Evolutionary conservation across 2,329 filamentous ascomycete genomes (phyloP).

Genomic region (Fusarium torreyae): DNA sequence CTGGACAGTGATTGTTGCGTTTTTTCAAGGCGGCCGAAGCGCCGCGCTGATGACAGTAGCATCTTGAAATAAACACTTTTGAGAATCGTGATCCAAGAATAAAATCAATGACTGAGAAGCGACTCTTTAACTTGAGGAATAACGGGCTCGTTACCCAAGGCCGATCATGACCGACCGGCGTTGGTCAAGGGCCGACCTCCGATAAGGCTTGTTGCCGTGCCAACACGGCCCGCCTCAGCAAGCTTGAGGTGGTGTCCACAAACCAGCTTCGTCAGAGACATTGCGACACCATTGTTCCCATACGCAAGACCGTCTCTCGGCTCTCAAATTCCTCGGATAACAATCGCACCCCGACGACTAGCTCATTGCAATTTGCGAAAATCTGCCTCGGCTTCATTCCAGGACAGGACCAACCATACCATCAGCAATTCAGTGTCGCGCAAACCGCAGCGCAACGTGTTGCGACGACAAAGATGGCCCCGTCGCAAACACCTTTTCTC

Average conservation of each 20-base stretch:
- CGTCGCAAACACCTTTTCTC: conserved; percentile 73
- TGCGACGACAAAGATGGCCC: conserved; percentile 48
- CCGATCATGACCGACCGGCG: conserved; percentile 15
- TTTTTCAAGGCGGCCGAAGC: conserved; percentile 13
- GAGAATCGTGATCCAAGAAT: conserved; percentile 4
- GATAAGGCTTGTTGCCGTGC: conserved; percentile 46
- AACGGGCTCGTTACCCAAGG: conserved; percentile 3
- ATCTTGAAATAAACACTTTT: conserved; percentile 21
- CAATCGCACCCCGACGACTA: conserved; percentile 35
- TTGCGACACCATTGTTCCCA: conserved; percentile 26
- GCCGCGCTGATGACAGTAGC: conserved; percentile 22
- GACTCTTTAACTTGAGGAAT: conserved; percentile 28
- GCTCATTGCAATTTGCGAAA: conserved; percentile 12
- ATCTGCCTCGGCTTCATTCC: conserved; percentile 27
- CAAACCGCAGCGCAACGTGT: conserved; percentile 27
- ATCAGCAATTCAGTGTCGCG: conserved; percentile 21
- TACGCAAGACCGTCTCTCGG: conserved; percentile 16
- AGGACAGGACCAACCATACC: conserved; percentile 13
- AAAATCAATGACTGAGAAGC: conserved; percentile 19
- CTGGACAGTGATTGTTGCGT: background rate
- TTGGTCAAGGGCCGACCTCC: conserved; percentile 30
- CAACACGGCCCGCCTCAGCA: conserved; percentile 37
- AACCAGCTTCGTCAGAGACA: conserved; percentile 38
- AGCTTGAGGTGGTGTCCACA: conserved; percentile 31
- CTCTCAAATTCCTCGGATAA: conserved; percentile 33